Evolutionary conservation across 1,139 yeast genomes (phyloP), one percentile per base, ranked within the genome.

Genomic region (Candida freyschussii): DNA sequence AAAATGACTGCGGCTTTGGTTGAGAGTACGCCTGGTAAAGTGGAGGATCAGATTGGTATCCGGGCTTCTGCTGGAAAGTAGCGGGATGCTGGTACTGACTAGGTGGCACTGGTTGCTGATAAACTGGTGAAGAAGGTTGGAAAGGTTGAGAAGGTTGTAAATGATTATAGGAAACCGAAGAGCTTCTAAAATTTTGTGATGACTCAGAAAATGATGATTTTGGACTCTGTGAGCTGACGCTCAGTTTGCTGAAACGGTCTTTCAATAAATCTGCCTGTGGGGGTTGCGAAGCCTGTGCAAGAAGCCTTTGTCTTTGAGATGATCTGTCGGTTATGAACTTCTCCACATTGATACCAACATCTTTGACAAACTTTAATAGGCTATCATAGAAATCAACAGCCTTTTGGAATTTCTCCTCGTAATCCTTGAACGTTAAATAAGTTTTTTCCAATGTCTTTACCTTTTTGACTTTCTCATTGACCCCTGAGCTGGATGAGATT

Each of bases 301-400:
- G 11, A 14, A 39, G 21, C 26, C 50, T 43, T 21, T 42, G 44
- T 14, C 59, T 49, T 39, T 59, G 67, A 22, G 58, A 56, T 23
- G 49, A 47, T 40, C 72, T 47, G 42, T 60, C 56, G 33, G 45
- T 47, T 9, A 59, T 52, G 48, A 59, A 52, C 42, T 61, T 55
- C 27, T 57, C 52, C 36, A 65, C 63, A 48, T 65, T 59, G 29
- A 47, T 45, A 32, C 56, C 58, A 26, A 73, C 52, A 6, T 60
- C 56, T 4, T 56, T 47, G 2, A 75, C 69, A 46, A 67, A 72
- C 11, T 59, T 59, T 19, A 67, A 55, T 29, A 87, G 59, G 28
- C 75, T 71, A 4, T 62, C 59, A 54, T 89, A 89, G 48, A 86
- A 83, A 10, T 61, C 67, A 11, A 58, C 52, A 0, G 95, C 95